Percentiles rank a stretch among this genome's conserved stretches.
Conservation (phyloP, 768 basidiomycete genomes). For the Mycena filopes region DNA sequence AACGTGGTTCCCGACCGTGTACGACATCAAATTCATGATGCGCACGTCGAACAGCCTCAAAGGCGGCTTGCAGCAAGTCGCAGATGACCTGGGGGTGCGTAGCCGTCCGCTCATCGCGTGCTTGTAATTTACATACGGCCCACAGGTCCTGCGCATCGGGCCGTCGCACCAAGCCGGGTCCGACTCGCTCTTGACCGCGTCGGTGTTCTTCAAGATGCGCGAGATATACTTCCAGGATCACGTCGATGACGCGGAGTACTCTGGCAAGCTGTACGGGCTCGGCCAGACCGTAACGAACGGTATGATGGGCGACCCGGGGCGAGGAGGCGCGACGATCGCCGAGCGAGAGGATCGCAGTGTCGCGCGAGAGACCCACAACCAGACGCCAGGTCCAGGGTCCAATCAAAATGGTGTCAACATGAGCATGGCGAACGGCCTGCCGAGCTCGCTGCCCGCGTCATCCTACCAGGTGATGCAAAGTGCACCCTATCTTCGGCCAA, state of each 20-base stretch:
- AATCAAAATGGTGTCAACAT: conserved; percentile 55
- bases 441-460: conserved; percentile 59
- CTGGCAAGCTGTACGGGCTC: conserved; percentile 85
- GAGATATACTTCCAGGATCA: conserved; percentile 90
- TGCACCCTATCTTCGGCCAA: conserved; percentile 73
- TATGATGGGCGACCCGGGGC: conserved; percentile 61
- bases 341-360: conserved; percentile 78
- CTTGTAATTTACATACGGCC: conserved; percentile 11
- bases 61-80: conserved; percentile 93
- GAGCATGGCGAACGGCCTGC: conserved; percentile 59
- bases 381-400: conserved; percentile 59
- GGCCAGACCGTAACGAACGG: conserved; percentile 86
- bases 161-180: conserved; percentile 96
- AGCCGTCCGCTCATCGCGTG: neutral
- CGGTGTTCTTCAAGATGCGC: conserved; percentile 96
- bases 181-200: conserved; percentile 93
- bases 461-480: conserved; percentile 72
- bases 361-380: conserved; percentile 63
- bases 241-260: conserved; percentile 87
- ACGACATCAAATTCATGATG: conserved; percentile 98
- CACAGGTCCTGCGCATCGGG: conserved; percentile 87
- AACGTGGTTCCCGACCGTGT: conserved; percentile 96
- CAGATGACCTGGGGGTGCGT: conserved; percentile 93
- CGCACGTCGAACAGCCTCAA: conserved; percentile 86
- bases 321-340: conserved; percentile 84